Base-by-base conservation (phyloP, 2,329 filamentous ascomycete genomes). In the Ophiostoma perfectum region DNA sequence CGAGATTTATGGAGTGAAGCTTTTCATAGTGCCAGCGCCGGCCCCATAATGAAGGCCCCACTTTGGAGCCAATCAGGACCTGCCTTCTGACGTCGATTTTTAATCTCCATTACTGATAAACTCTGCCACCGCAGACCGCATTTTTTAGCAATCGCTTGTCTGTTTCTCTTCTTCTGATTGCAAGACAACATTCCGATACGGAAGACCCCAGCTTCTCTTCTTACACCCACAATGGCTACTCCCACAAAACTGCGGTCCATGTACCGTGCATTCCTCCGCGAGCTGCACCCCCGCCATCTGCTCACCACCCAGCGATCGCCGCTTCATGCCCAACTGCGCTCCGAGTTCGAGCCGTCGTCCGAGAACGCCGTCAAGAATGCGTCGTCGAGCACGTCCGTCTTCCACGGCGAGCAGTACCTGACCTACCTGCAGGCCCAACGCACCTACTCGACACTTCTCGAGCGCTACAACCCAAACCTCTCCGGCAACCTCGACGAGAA, bases 401-500 rank as follows among this genome's bases (percentile, higher is more conserved):
- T 73, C 65, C 75, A 91, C 73, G 89, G 87, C n/a, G 87, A 92
- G 72, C 92, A 98, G 78, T 87, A 92, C 73, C 79, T 93, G 39
- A 84, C 87, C 69, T 98, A 97, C 77, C 83, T 95, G 27, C 86
- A 87, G 73, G 89, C 93, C n/a, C 95, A 99, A 81, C 84, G 93
- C 66, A 86, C 86, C 76, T 97, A 98, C 77, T 85, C 87, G 39
- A 89, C 87, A 16, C 80, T 98, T 60, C 78, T 98, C 49, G 93
- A 97, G 79, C 85, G 93, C 74, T 98, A 99, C 80, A 98, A 98
- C 78, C 93, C 93, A 0, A 93, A 93, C 18, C 92, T 96, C 87
- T 86, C 87, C 73, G 70, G 64, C 44, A 64, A 66, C 60, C 91
- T 97, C 89, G 87, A 90, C 72, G 89, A 88, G 76, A 88, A 96